phyloP scores from a whole-genome alignment of 2,329 filamentous ascomycete species.

The Ceratocystis eucalypticola region DNA sequence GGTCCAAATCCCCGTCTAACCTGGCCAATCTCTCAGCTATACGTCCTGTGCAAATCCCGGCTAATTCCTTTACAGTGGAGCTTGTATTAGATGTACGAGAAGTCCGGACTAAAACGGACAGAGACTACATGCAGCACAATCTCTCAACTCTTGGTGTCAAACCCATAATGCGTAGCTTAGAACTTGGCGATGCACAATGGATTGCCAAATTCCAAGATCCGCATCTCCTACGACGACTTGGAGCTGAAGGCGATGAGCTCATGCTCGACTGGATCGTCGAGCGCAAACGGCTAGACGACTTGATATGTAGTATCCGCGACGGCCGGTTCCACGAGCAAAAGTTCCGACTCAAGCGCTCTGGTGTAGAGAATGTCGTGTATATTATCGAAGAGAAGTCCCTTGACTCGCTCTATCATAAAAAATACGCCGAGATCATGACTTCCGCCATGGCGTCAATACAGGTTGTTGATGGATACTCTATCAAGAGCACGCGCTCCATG shows the following conservation, averaged over 20 bases:
- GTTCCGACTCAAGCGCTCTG: conserved; percentile 59
- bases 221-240: conserved; percentile 39
- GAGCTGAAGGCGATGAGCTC: conserved; percentile 53
- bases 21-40: conserved; percentile 32
- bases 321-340: conserved; percentile 76
- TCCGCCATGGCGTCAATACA: conserved; percentile 66
- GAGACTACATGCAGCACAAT: conserved; percentile 64
- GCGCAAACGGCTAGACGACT: conserved; percentile 65
- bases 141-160: conserved; percentile 51
- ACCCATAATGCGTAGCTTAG: conserved; percentile 53
- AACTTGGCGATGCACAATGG: conserved; percentile 67
- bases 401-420: conserved; percentile 38
- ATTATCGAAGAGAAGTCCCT: conserved; percentile 61
- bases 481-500: conserved; percentile 61
- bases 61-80: conserved; percentile 57
- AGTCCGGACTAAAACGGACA: conserved; percentile 55
- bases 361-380: conserved; percentile 64
- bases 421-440: conserved; percentile 52
- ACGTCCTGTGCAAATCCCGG: conserved; percentile 46
- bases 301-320: conserved; percentile 69
- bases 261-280: conserved; percentile 72
- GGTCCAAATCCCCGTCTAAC: not conserved
- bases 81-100: conserved; percentile 64
- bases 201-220: conserved; percentile 57
- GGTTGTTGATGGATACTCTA: conserved; percentile 64